Conservation (phyloP, 768 basidiomycete genomes). For the Termitomyces sp. region DNA sequence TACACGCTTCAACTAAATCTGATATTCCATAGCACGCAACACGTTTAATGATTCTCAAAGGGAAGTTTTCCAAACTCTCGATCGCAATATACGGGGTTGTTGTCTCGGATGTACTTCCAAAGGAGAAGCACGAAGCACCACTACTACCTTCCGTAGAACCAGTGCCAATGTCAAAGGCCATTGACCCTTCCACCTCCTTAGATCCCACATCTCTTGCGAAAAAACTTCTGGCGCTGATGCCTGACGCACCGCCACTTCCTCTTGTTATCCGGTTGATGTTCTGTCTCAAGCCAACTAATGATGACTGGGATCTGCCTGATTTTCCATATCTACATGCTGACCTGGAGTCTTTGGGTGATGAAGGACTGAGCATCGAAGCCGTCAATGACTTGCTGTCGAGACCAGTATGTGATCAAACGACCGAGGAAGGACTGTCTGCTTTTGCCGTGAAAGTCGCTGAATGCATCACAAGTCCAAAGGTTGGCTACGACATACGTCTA, state of each 20-base stretch:
- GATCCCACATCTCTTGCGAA: slow-evolving; percentile 62
- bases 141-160: slow-evolving; percentile 28
- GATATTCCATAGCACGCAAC: slow-evolving; percentile 50
- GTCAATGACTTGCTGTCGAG: slow-evolving; percentile 47
- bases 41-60: slow-evolving; percentile 75
- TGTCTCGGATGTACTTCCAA: slow-evolving; percentile 37
- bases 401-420: slow-evolving; percentile 54
- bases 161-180: slow-evolving; percentile 36
- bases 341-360: slow-evolving; percentile 38
- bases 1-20: background rate
- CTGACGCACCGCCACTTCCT: slow-evolving; percentile 55
- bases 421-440: slow-evolving; percentile 40
- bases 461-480: slow-evolving; percentile 48
- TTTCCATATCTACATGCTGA: slow-evolving; percentile 70
- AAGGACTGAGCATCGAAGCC: slow-evolving; percentile 51
- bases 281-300: slow-evolving; percentile 68
- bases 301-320: slow-evolving; percentile 74
- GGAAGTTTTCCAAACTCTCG: slow-evolving; percentile 62
- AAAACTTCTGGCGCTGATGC: slow-evolving; percentile 54
- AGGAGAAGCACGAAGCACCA: slow-evolving; percentile 35
- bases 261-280: slow-evolving; percentile 71
- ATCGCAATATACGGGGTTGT: slow-evolving; percentile 58
- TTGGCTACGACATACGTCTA: slow-evolving; percentile 17
- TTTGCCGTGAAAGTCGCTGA: slow-evolving; percentile 55
- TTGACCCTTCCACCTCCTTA: slow-evolving; percentile 55